Base-by-base conservation (phyloP, 1,284 basidiomycete genomes). In the Sporisorium sorghi region DNA sequence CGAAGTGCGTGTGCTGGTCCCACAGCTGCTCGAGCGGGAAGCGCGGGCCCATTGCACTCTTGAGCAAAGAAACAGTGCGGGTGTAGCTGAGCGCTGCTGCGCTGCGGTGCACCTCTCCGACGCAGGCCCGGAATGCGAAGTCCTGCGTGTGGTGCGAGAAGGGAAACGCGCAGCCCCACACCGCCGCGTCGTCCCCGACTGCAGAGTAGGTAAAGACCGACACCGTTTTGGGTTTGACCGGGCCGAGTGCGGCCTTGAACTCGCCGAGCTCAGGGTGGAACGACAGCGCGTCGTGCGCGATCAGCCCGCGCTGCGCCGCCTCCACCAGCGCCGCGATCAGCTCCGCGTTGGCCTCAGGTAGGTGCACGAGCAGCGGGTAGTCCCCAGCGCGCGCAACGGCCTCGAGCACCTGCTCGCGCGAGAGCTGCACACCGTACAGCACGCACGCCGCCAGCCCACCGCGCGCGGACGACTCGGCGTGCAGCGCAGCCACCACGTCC, bases 1-100 rank as follows among this genome's bases (percentile, higher is more conserved):
- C 68, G 24, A 65, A 71, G 49, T 58, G 65, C 11, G 68, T 71
- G 35, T 71, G 68, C 24, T 65, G 62, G 49, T 71, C 68, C 68
- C 68, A 71, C 1, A 71, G 50, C 46, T 71, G 68, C 42, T 71
- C 58, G 40, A 71, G 54, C 4, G 61, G 68, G 51, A 71, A 71
- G 4, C 68, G 58, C 1, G 68, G 68, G 7, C 68, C 68, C 61
- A 71, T 65, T 32, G 62, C 58, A 1, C 53, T 35, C 33, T 65
- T 71, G 32, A 71, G 62, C 17, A 60, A 23, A 0, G 57, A n/a
- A 0, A 71, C 32, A 12, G 68, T 71, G 28, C 68, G 68, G 12
- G 61, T 58, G 46, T 71, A 71, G 54, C 44, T 50, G 51, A 65
- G 57, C 2, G 68, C 68, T 19, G 58, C 57, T 11, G 62, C 68